Base-by-base conservation (phyloP, 2,329 filamentous ascomycete genomes). In the Aspergillus sp. region DNA sequence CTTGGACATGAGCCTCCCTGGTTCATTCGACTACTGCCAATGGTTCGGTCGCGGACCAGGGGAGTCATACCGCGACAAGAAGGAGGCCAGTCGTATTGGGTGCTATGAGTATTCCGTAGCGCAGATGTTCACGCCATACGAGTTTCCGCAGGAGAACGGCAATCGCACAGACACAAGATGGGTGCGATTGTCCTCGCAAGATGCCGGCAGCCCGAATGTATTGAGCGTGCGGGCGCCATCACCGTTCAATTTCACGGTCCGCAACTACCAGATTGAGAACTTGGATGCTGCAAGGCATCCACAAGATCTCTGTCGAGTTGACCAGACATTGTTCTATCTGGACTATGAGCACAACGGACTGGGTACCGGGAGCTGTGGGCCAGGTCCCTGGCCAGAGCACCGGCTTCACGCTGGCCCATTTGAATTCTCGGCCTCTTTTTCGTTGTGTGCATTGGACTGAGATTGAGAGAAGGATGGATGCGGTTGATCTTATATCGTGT, bases 11-110 rank as follows among this genome's bases (percentile, higher is more conserved):
- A 74, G 77, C 31, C 67, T 87, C 0, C 72, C 74, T 4, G 66
- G 73, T 31, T 49, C 66, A 0, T 76, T 85, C 20, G 72, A 80
- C 46, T 58, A 68, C 1, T 79, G 81, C 3, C 67, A 71, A 9
- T 90, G 86, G 84, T 81, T 82, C 54, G 86, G 85, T 5, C 80
- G 80, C 4, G 86, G 87, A 0, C 84, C 84, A 0, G 83, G 83
- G 2, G 85, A 88, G 66, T 81, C 78, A 10, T 90, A 89, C 72
- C 71, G 74, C 14, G 87, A 90, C 70, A 86, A 83, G 71, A 87
- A 88, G 53, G 61, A 74, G 11, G 79, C 82, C 1, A 83, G 86
- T 58, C 72, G 71, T 2, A 62, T 84, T 0, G 84, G 80, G 1
- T 72, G 82, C 38, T 83, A 75, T 1, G 16, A 13, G 7, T 10